Percentiles rank a stretch among this genome's conserved stretches.
These are phyloP conservation scores for Aristolochia californica DNA, from an alignment of 164 flowering plant genomes.

Conservation along the genomic window DNA sequence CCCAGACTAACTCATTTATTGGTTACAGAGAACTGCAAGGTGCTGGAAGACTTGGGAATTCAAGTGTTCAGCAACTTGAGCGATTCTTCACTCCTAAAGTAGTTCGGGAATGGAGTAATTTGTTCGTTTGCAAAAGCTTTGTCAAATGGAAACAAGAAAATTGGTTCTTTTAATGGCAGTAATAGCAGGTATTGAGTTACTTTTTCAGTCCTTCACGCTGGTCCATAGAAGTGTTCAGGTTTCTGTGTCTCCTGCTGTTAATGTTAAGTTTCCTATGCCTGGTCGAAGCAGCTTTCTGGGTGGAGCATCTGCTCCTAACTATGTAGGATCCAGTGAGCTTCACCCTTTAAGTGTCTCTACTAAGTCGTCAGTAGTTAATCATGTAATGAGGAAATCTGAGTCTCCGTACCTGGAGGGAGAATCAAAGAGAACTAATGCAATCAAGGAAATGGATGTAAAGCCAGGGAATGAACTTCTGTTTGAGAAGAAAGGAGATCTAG, in stretches of 20 bases:
- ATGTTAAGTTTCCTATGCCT: constrained; percentile 7
- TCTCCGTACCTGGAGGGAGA: constrained; percentile 2
- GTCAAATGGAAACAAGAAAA: constrained; percentile 16
- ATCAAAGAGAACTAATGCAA: constrained; percentile 2
- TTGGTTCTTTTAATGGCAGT: constrained; percentile 17
- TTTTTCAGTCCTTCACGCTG: constrained; percentile 18
- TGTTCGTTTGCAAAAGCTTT: constrained; percentile 2
- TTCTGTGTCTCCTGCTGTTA: constrained; percentile 5
- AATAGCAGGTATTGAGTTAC: constrained; percentile 9
- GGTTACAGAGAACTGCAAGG: too few relatives aligned
- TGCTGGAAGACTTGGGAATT: too few relatives aligned
- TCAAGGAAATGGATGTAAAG: not conserved
- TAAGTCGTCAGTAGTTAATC: not conserved
- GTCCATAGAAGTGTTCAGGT: constrained; percentile 6
- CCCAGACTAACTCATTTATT: too few relatives aligned
- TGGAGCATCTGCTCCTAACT: constrained; percentile 8
- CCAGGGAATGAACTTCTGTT: not conserved
- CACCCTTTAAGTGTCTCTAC: not conserved
- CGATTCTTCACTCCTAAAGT: not conserved
- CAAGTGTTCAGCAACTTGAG: too few relatives aligned
- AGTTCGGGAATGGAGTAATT: not conserved
- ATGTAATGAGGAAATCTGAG: constrained; percentile 4
- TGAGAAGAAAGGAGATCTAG: constrained; percentile 4
- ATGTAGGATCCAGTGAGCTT: constrained; percentile 18
- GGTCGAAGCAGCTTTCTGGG: not conserved